Evolutionary conservation across 371 early-diverging fungal genomes (phyloP).

Genomic region (Mucor racemosus): DNA sequence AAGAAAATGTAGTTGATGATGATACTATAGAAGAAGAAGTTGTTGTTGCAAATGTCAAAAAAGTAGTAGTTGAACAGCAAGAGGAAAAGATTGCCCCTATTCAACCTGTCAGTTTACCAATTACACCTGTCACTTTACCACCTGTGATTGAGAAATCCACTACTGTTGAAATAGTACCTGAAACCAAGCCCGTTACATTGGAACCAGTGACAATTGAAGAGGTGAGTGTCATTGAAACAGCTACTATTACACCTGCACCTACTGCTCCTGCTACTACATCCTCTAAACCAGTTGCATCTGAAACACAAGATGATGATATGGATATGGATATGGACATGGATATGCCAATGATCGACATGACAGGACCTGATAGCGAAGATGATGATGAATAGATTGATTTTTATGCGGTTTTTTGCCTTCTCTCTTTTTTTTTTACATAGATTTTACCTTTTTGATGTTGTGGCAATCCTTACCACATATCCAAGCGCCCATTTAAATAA

Average conservation of each 20-base stretch:
- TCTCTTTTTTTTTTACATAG: not conserved
- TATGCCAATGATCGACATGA: slow-evolving; percentile 51
- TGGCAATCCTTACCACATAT: not conserved
- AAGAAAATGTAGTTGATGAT: not conserved
- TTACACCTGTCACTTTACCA: slow-evolving; percentile 17
- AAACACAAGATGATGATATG: slow-evolving; percentile 13
- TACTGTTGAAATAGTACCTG: not conserved
- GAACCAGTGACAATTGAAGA: slow-evolving; percentile 2
- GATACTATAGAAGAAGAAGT: slow-evolving; percentile 4
- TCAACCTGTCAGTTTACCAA: slow-evolving; percentile 4
- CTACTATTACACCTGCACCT: not conserved
- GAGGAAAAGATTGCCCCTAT: not conserved
- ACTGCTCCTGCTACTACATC: not conserved
- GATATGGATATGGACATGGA: slow-evolving; percentile 41
- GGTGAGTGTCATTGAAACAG: not conserved
- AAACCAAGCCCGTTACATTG: not conserved
- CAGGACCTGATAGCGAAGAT: slow-evolving; percentile 46
- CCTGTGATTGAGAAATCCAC: not conserved
- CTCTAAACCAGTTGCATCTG: not conserved
- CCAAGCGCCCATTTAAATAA: slow-evolving; percentile 5
- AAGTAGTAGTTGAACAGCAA: not conserved
- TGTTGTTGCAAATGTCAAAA: not conserved
- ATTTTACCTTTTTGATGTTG: not conserved
- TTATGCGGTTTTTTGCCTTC: too few relatives aligned
- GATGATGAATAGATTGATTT: slow-evolving; percentile 25